Evolutionary conservation across 2,329 filamentous ascomycete species (phyloP).

Genomic region (Nemania bipapillata): DNA sequence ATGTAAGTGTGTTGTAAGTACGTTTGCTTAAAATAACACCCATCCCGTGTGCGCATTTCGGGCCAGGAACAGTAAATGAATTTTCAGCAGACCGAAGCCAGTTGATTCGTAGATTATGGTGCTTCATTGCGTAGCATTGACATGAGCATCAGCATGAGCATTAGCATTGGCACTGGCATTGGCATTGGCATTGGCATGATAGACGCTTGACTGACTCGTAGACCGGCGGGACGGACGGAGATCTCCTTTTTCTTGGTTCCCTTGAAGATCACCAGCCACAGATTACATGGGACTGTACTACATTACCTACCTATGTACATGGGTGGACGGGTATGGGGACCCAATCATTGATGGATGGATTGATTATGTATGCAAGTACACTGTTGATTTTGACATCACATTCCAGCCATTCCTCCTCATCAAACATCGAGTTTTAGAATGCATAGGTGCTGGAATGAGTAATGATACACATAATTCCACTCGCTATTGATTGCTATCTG

Average conservation of each 20-base stretch:
- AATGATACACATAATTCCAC: background rate
- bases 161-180: constrained; percentile 15
- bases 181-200: constrained; percentile 25
- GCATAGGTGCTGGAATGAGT: background rate
- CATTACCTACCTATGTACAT: constrained; percentile 3
- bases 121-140: constrained; percentile 29
- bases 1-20: background rate
- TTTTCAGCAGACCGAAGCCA: constrained; percentile 25
- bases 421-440: background rate
- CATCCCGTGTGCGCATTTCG: constrained; percentile 36
- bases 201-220: constrained; percentile 22
- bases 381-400: background rate
- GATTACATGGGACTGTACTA: background rate
- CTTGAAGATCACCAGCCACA: constrained; percentile 36
- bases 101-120: constrained; percentile 39
- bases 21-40: background rate
- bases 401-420: background rate
- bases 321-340: constrained; percentile 2
- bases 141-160: background rate
- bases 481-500: background rate
- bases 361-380: too few species aligned
- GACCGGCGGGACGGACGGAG: constrained; percentile 27
- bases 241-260: constrained; percentile 20
- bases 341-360: background rate
- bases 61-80: constrained; percentile 35